Conservation (phyloP, 805 yeast species). For the Lachancea thermotolerans region DNA sequence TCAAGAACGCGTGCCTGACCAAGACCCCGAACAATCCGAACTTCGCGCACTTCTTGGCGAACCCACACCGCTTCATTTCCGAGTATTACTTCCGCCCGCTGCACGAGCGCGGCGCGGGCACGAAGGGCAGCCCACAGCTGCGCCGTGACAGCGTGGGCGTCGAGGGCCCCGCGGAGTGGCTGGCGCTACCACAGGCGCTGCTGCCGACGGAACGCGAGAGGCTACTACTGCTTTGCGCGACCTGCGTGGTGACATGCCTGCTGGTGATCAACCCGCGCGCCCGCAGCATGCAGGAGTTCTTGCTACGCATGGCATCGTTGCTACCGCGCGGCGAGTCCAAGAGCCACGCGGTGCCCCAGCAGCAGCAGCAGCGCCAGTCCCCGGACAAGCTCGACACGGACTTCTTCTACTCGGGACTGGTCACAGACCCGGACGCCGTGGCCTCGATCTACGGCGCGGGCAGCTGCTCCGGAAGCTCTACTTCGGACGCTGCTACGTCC, state of each 20-base stretch:
- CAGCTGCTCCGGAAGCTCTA: not conserved
- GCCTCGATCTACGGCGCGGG: conserved; percentile 1
- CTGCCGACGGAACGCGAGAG: not conserved
- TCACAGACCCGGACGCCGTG: conserved; percentile 2
- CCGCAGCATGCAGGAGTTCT: conserved; percentile 4
- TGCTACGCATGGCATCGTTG: not conserved
- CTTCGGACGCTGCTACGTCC: not conserved
- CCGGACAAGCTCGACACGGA: not conserved
- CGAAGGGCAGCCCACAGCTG: not conserved
- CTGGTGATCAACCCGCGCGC: conserved; percentile 2
- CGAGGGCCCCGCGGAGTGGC: conserved; percentile 6
- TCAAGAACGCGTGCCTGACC: conserved; percentile 58
- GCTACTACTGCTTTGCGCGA: not conserved
- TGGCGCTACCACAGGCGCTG: conserved; percentile 1
- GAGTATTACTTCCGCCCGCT: conserved; percentile 17
- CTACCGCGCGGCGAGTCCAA: not conserved
- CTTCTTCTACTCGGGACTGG: conserved; percentile 4
- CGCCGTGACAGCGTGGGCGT: not conserved
- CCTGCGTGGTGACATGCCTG: not conserved
- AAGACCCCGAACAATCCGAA: conserved; percentile 42
- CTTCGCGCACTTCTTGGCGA: conserved; percentile 14
- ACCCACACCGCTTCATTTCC: conserved; percentile 20
- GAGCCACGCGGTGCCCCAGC: not conserved
- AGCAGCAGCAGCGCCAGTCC: not conserved
- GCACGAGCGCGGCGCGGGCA: conserved; percentile 1